Conservation (phyloP, 2,329 filamentous ascomycete species). For the Claviceps digitariae region DNA sequence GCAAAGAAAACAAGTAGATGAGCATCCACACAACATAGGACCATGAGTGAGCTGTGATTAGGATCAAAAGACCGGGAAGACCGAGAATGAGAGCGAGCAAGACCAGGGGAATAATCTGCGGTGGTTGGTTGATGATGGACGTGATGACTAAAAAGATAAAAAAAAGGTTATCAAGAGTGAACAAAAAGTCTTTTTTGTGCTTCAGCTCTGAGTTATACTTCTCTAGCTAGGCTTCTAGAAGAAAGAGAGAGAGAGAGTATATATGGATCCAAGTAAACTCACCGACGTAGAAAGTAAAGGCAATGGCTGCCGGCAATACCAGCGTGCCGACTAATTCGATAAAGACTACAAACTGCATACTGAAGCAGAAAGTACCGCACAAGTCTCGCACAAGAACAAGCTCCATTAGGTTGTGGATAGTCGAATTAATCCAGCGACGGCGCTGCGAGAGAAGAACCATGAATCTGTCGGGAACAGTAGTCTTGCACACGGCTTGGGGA, state of each 20-base stretch:
- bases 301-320: slow-evolving; percentile 88
- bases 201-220: no score
- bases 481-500: slow-evolving; percentile 97
- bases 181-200: neutral
- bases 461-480: slow-evolving; percentile 86
- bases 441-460: slow-evolving; percentile 86
- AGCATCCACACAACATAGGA: slow-evolving; percentile 95
- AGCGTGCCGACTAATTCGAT: slow-evolving; percentile 91
- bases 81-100: slow-evolving; percentile 84
- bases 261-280: neutral
- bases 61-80: slow-evolving; percentile 80
- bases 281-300: slow-evolving; percentile 94
- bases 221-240: neutral
- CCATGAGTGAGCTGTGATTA: slow-evolving; percentile 85
- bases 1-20: slow-evolving; percentile 84
- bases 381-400: slow-evolving; percentile 88
- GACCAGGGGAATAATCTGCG: slow-evolving; percentile 81
- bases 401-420: slow-evolving; percentile 97
- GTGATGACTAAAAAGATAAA: slow-evolving; percentile 49
- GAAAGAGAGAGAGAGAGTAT: neutral
- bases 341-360: slow-evolving; percentile 97
- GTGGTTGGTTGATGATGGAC: slow-evolving; percentile 62
- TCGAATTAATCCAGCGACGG: slow-evolving; percentile 98
- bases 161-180: neutral
- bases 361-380: slow-evolving; percentile 98